These are phyloP conservation scores for Nemania serpens DNA, from an alignment of 2,329 filamentous ascomycete genomes.

Conservation along the genomic window DNA sequence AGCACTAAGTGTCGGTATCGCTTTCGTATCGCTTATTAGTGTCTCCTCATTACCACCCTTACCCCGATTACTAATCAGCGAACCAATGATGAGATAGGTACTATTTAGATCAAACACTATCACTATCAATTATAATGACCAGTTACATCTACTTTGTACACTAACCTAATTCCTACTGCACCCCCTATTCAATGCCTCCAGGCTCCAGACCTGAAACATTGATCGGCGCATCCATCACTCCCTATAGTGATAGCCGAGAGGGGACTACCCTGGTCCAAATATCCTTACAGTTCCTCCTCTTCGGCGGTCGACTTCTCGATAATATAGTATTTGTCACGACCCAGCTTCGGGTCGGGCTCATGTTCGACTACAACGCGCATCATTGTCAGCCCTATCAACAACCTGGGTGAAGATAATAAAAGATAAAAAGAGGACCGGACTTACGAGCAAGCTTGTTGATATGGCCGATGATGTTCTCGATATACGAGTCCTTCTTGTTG, in stretches of 20 bases:
- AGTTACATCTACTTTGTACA: too few species aligned
- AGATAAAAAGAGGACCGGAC: conserved; percentile 10
- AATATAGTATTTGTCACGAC: conserved; percentile 36
- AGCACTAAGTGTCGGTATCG: conserved; percentile 16
- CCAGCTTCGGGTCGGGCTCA: conserved; percentile 34
- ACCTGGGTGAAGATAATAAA: not conserved
- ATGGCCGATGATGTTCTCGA: conserved; percentile 69
- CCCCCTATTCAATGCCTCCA: too few species aligned
- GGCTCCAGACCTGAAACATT: not conserved
- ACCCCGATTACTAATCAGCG: too few species aligned
- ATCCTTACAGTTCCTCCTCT: conserved; percentile 35
- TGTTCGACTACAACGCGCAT: conserved; percentile 34
- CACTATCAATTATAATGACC: too few species aligned
- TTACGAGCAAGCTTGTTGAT: conserved; percentile 63
- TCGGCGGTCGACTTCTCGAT: conserved; percentile 39
- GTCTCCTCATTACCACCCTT: not conserved
- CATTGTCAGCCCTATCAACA: conserved; percentile 13
- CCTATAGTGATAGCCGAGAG: not conserved
- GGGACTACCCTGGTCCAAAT: not conserved
- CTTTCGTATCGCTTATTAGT: not conserved
- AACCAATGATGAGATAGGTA: not conserved
- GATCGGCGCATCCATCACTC: not conserved
- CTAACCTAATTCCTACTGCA: not conserved
- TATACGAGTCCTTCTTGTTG: conserved; percentile 63
- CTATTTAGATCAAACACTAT: not conserved